phyloP scores from a whole-genome alignment of 305 asterid genomes.

The Plantago lanceolata region DNA sequence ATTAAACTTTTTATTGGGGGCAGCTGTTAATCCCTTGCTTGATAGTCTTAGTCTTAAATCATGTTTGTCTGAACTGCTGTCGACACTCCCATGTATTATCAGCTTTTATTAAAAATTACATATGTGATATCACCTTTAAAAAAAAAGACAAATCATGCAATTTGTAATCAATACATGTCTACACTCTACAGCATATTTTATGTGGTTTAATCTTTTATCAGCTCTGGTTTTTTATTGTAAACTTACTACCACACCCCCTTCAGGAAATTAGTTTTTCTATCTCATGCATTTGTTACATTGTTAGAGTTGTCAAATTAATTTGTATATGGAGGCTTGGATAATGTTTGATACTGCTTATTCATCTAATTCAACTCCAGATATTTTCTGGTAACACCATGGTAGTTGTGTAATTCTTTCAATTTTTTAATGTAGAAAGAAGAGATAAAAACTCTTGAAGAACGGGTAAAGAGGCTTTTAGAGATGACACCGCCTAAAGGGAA shows the following conservation, averaged over 20 bases:
- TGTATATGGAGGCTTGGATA: conserved; percentile 8
- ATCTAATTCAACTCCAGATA: conserved; percentile 10
- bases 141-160: too few relatives aligned
- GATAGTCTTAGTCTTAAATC: too few relatives aligned
- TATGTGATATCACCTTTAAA: neutral
- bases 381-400: conserved; percentile 17
- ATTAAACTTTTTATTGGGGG: too few relatives aligned
- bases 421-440: conserved; percentile 72
- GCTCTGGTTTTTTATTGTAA: neutral
- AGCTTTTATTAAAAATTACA: too few relatives aligned
- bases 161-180: neutral
- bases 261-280: neutral
- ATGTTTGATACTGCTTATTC: conserved; percentile 16
- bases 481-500: conserved; percentile 88
- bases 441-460: conserved; percentile 69
- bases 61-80: too few relatives aligned
- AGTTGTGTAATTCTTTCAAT: conserved; percentile 20
- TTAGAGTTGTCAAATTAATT: neutral
- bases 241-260: neutral
- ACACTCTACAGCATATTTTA: neutral
- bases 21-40: too few relatives aligned
- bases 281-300: neutral
- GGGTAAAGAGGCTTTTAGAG: conserved; percentile 86
- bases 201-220: neutral
- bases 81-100: too few relatives aligned